Evolutionary conservation across 2,329 filamentous ascomycete genomes (phyloP), one percentile per base, ranked within the genome.

Genomic region (Aspergillus felis): DNA sequence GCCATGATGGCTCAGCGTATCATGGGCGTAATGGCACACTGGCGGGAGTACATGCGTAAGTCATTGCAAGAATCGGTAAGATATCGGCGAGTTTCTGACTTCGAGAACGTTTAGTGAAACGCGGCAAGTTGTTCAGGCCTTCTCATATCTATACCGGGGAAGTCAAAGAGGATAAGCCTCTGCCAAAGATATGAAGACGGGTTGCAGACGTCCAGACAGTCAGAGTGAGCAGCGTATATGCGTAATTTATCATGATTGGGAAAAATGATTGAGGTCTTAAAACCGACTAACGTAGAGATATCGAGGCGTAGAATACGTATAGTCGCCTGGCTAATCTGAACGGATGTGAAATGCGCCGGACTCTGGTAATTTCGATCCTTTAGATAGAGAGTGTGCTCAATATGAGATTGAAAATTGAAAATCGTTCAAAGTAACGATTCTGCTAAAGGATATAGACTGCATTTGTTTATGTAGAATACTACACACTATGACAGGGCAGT

Each of bases 21-120:
- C 24, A 67, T 68, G 35, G 71, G 68, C 0, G 66, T 71, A 12
- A 71, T 72, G 68, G 70, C 71, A 2, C 69, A 73, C 54, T 73
- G 68, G 69, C 63, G 69, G 57, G 70, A 73, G 46, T 68, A 69
- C 29, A 73, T 66, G 64, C 41, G 69, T 73, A 59, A 61, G 64
- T 56, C 14, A 22, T 22, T 12, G 4, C 27, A 9, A 50, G 20
- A 25, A 49, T 48, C 55, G 50, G 47, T 22, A 32, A 52, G 17
- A 48, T 63, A 25, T 58, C 59, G 59, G 55, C 29, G 17, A 54
- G 20, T 64, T 65, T 47, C 44, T 47, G 8, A 17, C 29, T 48
- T 57, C 64, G 24, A 66, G 42, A 1, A 22, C 9, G 12, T 41
- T 17, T 56, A 71, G 68, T 69, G 38, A 61, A 54, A 47, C 63